Conservation (phyloP, 2,329 filamentous ascomycete genomes). For the Hymenoscyphus linearis region DNA sequence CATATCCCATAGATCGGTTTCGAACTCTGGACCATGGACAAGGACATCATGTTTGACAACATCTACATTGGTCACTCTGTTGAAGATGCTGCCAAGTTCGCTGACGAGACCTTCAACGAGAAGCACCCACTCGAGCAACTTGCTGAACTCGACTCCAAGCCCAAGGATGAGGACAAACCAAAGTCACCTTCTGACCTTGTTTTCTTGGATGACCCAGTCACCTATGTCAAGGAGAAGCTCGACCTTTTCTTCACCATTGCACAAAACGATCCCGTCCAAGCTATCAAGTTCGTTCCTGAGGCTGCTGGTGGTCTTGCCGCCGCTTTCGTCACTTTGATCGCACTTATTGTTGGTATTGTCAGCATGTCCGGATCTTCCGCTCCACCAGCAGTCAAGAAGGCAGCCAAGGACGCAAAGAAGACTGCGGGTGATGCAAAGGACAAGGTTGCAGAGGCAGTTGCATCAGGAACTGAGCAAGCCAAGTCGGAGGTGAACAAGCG, state of each 20-base stretch:
- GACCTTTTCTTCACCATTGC: conserved; percentile 84
- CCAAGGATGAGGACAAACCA: conserved; percentile 60
- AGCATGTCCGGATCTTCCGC: conserved; percentile 59
- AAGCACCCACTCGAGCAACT: conserved; percentile 82
- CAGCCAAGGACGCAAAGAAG: conserved; percentile 57
- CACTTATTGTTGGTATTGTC: conserved; percentile 63
- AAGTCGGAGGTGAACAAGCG: conserved; percentile 48
- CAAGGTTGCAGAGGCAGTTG: conserved; percentile 57
- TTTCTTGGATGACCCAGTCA: conserved; percentile 87
- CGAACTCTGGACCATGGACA: conserved; percentile 99
- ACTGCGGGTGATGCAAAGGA: conserved; percentile 73
- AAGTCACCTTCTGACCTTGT: conserved; percentile 71
- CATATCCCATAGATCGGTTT: conserved; percentile 70
- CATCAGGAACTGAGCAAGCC: conserved; percentile 63
- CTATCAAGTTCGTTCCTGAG: conserved; percentile 85
- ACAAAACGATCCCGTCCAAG: conserved; percentile 72
- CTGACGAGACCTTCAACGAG: conserved; percentile 81
- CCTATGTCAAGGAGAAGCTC: conserved; percentile 86
- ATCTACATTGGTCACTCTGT: conserved; percentile 98
- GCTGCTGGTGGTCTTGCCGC: conserved; percentile 76
- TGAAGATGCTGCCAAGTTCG: conserved; percentile 84
- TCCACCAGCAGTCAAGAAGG: conserved; percentile 69
- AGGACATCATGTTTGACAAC: conserved; percentile 98
- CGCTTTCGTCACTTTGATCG: conserved; percentile 62
- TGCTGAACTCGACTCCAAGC: conserved; percentile 72